These are phyloP conservation scores for Ophiostoma himal-ulmi DNA, from an alignment of 2,329 filamentous ascomycete genomes.

Conservation along the genomic window DNA sequence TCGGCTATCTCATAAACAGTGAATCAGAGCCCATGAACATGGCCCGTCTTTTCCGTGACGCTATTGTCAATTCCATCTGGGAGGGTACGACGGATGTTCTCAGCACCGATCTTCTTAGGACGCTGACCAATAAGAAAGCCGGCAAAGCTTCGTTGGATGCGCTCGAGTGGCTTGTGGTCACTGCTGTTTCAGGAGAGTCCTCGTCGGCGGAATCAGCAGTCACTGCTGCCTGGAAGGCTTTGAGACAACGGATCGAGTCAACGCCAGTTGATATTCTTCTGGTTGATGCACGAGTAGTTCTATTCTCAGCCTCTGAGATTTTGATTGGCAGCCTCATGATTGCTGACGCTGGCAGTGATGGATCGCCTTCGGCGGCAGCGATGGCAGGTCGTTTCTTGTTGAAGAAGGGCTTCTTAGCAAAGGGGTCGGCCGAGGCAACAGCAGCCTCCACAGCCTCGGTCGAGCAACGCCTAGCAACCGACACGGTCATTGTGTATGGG, in stretches of 20 bases:
- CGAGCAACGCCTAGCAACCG: slow-evolving; percentile 31
- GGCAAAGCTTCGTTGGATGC: slow-evolving; percentile 39
- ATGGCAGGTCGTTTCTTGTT: slow-evolving; percentile 39
- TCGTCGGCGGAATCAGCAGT: slow-evolving; percentile 23
- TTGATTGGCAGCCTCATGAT: slow-evolving; percentile 41
- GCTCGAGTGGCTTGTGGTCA: slow-evolving; percentile 38
- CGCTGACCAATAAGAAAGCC: slow-evolving; percentile 41
- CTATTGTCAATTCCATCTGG: slow-evolving; percentile 55
- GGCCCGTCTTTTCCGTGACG: slow-evolving; percentile 60
- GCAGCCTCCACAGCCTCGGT: slow-evolving; percentile 19
- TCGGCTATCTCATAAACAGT: slow-evolving; percentile 58
- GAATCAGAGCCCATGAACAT: slow-evolving; percentile 61
- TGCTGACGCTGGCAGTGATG: slow-evolving; percentile 37
- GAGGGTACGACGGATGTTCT: slow-evolving; percentile 66
- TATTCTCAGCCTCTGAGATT: slow-evolving; percentile 42
- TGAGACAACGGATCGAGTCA: slow-evolving; percentile 37
- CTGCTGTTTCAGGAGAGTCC: not conserved
- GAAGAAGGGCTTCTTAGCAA: slow-evolving; percentile 30
- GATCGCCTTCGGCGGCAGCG: slow-evolving; percentile 35
- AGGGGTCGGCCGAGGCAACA: slow-evolving; percentile 23
- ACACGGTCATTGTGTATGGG: slow-evolving; percentile 37
- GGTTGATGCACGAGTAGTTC: slow-evolving; percentile 41
- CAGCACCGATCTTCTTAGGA: slow-evolving; percentile 46
- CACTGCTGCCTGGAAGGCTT: slow-evolving; percentile 36
- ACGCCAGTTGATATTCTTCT: slow-evolving; percentile 38